phyloP scores from a whole-genome alignment of 345 rosid genomes.

The Barbarea vulgaris region DNA sequence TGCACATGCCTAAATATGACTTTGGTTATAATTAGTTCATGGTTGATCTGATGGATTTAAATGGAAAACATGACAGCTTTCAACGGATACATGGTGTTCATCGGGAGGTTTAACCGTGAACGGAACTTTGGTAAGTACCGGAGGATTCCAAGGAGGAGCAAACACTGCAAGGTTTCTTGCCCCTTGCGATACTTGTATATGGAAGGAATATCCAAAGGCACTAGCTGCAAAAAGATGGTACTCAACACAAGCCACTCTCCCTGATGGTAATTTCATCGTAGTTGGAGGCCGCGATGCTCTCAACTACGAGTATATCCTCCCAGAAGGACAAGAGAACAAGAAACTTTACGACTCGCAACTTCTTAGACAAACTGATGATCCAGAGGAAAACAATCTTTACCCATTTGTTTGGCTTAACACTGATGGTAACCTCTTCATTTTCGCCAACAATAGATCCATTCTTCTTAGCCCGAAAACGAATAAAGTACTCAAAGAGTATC shows the following conservation, averaged over 20 bases:
- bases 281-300: conserved; percentile 80
- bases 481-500: conserved; percentile 56
- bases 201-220: conserved; percentile 67
- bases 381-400: conserved; percentile 75
- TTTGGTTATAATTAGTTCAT: neutral
- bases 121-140: conserved; percentile 73
- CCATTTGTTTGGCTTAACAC: conserved; percentile 76
- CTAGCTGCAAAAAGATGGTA: conserved; percentile 83
- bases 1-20: neutral
- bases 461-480: conserved; percentile 57
- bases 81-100: conserved; percentile 94
- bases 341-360: conserved; percentile 46
- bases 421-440: conserved; percentile 83
- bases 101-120: conserved; percentile 76
- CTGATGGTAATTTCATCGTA: conserved; percentile 72
- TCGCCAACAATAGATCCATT: conserved; percentile 74
- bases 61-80: conserved; percentile 46
- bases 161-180: conserved; percentile 60
- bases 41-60: conserved; percentile 10
- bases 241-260: conserved; percentile 70
- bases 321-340: conserved; percentile 50
- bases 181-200: conserved; percentile 42
- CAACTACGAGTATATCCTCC: conserved; percentile 71
- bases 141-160: conserved; percentile 71
- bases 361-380: conserved; percentile 55